Percentiles rank a stretch among this genome's conserved stretches.
These are phyloP conservation scores for Westerdykella sp. DNA, from an alignment of 2,329 filamentous ascomycete genomes.

Conservation along the genomic window DNA sequence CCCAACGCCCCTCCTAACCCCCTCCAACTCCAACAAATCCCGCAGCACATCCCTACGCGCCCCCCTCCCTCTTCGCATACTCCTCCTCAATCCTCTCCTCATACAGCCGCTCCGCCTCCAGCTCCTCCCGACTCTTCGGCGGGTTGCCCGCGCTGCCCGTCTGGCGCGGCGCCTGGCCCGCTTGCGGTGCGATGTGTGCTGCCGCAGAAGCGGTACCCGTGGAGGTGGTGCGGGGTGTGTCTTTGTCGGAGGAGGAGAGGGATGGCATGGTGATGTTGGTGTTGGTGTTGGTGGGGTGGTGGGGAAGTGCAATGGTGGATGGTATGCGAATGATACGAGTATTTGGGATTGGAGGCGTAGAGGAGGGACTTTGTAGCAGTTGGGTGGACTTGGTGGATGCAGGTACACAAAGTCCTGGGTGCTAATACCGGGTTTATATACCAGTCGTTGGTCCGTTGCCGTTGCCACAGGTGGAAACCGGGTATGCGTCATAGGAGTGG, in stretches of 20 bases:
- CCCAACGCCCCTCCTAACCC: not conserved
- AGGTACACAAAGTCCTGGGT: not conserved
- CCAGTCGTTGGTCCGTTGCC: no score
- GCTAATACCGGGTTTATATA: not conserved
- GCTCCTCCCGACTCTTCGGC: constrained; percentile 22
- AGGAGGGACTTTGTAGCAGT: not conserved
- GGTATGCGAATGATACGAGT: no score
- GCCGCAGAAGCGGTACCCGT: constrained; percentile 15
- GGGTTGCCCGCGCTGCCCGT: constrained; percentile 22
- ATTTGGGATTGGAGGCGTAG: not conserved
- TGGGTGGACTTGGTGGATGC: not conserved
- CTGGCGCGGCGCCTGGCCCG: constrained; percentile 18
- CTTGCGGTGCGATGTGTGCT: constrained; percentile 15
- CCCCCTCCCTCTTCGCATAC: constrained; percentile 37
- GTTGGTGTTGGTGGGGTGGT: constrained; percentile 1
- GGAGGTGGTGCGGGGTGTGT: constrained; percentile 7
- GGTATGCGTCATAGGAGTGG: constrained; percentile 20
- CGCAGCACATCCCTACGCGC: constrained; percentile 10
- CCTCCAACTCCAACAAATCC: constrained; percentile 7
- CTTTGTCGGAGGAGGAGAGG: constrained; percentile 16
- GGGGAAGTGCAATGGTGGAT: not conserved
- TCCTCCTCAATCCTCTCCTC: constrained; percentile 38
- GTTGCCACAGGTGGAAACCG: not conserved
- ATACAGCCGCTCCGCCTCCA: constrained; percentile 30
- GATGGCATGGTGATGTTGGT: constrained; percentile 17